phyloP scores from a whole-genome alignment of 345 rosid species.

The Salix dunnii region DNA sequence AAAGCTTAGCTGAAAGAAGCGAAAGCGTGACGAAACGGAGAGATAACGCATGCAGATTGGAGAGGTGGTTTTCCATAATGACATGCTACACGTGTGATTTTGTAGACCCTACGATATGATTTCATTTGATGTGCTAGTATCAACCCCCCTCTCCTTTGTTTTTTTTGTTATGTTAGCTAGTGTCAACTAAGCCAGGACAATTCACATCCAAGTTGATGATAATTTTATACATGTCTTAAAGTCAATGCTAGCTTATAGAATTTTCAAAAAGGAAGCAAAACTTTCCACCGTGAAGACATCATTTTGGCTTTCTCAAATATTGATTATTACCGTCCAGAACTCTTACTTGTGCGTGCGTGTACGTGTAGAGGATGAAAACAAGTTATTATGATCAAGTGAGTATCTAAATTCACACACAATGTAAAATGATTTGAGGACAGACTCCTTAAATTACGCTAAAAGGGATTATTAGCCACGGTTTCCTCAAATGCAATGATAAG shows the following conservation, averaged over 20 bases:
- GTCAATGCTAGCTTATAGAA: constrained; percentile 31
- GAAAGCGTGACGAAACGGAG: constrained; percentile 60
- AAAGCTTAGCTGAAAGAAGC: constrained; percentile 41
- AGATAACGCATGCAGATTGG: constrained; percentile 35
- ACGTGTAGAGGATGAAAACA: constrained; percentile 1
- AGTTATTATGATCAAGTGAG: neutral
- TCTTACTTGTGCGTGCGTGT: neutral
- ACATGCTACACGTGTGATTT: constrained; percentile 52
- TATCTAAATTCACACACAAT: neutral
- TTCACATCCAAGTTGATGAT: constrained; percentile 6
- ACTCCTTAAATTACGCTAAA: constrained; percentile 6
- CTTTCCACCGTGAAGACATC: constrained; percentile 26
- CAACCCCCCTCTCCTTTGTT: neutral
- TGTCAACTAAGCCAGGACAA: constrained; percentile 13
- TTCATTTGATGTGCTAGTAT: constrained; percentile 6
- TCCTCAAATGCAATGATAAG: neutral
- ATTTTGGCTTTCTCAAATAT: neutral
- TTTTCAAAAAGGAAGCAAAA: neutral
- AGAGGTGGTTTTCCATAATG: constrained; percentile 1
- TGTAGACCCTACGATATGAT: constrained; percentile 45
- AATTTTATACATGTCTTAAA: constrained; percentile 15
- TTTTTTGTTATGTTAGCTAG: neutral
- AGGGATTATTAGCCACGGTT: neutral
- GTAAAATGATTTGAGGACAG: neutral
- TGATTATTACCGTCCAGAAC: constrained; percentile 16